Evolutionary conservation across 768 basidiomycete species (phyloP).

Genomic region (Suillus luteus): DNA sequence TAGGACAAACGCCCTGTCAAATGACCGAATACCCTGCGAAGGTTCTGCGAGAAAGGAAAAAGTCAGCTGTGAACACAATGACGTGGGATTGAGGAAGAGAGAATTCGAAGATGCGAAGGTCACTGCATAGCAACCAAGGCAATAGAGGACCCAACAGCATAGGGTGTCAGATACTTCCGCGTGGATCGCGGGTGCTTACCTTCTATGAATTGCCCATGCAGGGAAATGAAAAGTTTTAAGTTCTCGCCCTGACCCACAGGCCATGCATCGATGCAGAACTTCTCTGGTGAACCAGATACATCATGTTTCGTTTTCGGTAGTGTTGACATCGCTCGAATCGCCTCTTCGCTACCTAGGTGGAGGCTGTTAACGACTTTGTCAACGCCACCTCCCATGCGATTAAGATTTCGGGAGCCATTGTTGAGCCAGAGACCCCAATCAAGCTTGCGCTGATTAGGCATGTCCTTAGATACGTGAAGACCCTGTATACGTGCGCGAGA

Average conservation of each 20-base stretch:
- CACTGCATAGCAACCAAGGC: conserved; percentile 5
- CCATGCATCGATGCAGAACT: conserved; percentile 88
- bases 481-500: conserved; percentile 74
- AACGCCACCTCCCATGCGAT: conserved; percentile 58
- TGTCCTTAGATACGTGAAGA: conserved; percentile 56
- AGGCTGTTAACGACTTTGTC: conserved; percentile 67
- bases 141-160: not conserved
- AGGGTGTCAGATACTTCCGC: conserved; percentile 1
- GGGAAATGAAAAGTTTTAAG: conserved; percentile 60
- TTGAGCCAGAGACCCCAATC: conserved; percentile 75
- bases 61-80: conserved; percentile 21
- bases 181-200: conserved; percentile 49
- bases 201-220: conserved; percentile 93
- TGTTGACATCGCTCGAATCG: conserved; percentile 56
- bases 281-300: conserved; percentile 71
- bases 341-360: conserved; percentile 69
- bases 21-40: conserved; percentile 81
- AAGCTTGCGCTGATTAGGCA: conserved; percentile 84
- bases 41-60: conserved; percentile 47
- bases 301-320: conserved; percentile 86
- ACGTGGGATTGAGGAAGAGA: conserved; percentile 3
- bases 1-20: conserved; percentile 90
- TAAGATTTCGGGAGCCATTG: conserved; percentile 76
- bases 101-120: conserved; percentile 8
- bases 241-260: conserved; percentile 64